Base-by-base conservation (phyloP, 352 stramenopile species). In the Phytophthora multivora region DNA sequence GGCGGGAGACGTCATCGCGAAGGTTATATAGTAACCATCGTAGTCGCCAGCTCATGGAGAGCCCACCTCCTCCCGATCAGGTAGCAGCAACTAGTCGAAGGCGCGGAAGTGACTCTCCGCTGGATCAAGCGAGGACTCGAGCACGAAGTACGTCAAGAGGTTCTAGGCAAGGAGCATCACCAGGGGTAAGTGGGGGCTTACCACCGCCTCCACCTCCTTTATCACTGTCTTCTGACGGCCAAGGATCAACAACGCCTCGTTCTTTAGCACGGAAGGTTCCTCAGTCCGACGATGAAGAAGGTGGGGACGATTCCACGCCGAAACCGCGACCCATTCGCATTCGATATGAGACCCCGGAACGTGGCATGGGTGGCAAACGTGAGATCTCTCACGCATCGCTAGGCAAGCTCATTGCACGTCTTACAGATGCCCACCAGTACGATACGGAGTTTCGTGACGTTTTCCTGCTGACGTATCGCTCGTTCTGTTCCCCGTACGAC, bases 361-460 rank as follows among this genome's bases (percentile, higher is more conserved):
- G 83, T 12, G 80, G 81, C 2, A 66, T 89, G 31, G 80, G 77
- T 28, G 79, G 79, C 18, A 90, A 88, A 46, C 79, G 85, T 4
- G 83, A 93, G 63, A 96, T 96, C 59, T 92, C 86, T n/a, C 85
- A 94, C 43, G 87, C 87, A 19, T 94, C 87, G 7, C 67, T 96
- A 5, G 87, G 87, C 12, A 93, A 93, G 59, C 69, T 96, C 8
- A 82, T 96, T 19, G 87, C 86, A 4, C 85, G 85, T 6, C 65
- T 96, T 4, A 96, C 87, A 11, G 87, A 96, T 52, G 85, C 87
- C 9, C 87, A 94, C 33, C 78, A 94, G 71, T 93, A 91, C 52
- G 87, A 96, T 51, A 91, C 73, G 9, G 77, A 94, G 66, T 96
- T 96, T 61, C 85, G 87, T 23, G 85, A 96, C 45, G 75, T 91